Evolutionary conservation across 257 asterid genomes (phyloP).

Genomic region (Linaria vulgaris): DNA sequence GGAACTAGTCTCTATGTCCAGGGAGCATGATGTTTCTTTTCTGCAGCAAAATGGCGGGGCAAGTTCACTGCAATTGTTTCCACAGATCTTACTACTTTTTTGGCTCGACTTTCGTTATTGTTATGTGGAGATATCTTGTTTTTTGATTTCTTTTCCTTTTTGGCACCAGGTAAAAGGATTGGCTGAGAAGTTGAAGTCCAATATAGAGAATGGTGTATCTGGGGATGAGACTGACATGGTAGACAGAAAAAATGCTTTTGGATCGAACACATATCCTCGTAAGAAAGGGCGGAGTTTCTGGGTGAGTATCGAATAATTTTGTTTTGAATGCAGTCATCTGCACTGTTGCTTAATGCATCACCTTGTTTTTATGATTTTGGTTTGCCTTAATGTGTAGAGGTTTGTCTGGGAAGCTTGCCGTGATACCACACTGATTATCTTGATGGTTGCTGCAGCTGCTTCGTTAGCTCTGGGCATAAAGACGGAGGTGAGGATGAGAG

Average conservation of each 20-base stretch:
- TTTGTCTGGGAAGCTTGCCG: conserved; percentile 95
- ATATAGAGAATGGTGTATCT: conserved; percentile 62
- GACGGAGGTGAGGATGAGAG: conserved; percentile 64
- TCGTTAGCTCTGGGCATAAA: conserved; percentile 89
- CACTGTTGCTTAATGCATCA: background rate
- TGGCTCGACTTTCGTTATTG: background rate
- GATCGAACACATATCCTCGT: conserved; percentile 92
- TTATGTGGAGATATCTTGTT: background rate
- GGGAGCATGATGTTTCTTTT: conserved; percentile 55
- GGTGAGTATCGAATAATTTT: conserved; percentile 43
- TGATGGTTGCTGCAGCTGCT: conserved; percentile 99
- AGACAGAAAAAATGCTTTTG: conserved; percentile 68
- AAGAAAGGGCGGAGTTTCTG: conserved; percentile 90
- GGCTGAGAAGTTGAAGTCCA: conserved; percentile 61
- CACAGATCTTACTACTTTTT: background rate
- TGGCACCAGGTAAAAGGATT: conserved; percentile 61
- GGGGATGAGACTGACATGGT: conserved; percentile 70
- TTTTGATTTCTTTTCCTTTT: conserved; percentile 15
- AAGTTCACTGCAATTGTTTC: conserved; percentile 39
- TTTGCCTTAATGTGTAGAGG: conserved; percentile 41
- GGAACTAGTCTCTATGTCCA: conserved; percentile 63
- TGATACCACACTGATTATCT: conserved; percentile 85
- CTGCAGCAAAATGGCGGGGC: conserved; percentile 85
- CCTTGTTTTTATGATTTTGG: conserved; percentile 12
- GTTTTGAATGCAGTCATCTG: conserved; percentile 1